Conservation (phyloP, 495 filamentous ascomycete genomes). For the Aspergillus steynii region DNA sequence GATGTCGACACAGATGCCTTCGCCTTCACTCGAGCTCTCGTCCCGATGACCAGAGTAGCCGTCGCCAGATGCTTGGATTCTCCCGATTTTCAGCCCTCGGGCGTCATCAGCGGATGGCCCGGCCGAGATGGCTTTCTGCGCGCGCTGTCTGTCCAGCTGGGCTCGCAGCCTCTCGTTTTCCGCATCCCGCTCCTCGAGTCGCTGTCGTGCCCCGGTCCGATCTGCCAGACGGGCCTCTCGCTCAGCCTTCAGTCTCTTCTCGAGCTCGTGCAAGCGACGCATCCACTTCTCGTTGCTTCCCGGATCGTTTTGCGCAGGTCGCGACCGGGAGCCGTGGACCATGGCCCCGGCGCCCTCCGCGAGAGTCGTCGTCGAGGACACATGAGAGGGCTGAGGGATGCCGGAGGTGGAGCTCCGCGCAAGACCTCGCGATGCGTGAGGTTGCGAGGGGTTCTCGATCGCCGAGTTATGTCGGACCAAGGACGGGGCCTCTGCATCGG, state of each 20-base stretch:
- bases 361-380: conserved; percentile 35
- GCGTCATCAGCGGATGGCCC: conserved; percentile 27
- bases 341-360: conserved; percentile 34
- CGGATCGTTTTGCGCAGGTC: conserved; percentile 26
- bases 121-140: conserved; percentile 37
- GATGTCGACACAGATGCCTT: conserved; percentile 47
- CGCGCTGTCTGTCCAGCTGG: conserved; percentile 66
- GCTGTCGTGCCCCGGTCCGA: conserved; percentile 75
- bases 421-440: conserved; percentile 27
- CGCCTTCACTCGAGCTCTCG: conserved; percentile 47
- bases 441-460: conserved; percentile 23
- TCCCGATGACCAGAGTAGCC: conserved; percentile 19
- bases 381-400: conserved; percentile 38
- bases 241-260: conserved; percentile 85
- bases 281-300: conserved; percentile 75
- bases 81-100: conserved; percentile 3
- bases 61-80: conserved; percentile 10
- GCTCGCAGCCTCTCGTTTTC: conserved; percentile 74
- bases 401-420: conserved; percentile 33
- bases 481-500: conserved; percentile 28
- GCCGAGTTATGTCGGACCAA: conserved; percentile 53
- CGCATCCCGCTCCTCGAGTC: conserved; percentile 77
- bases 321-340: conserved; percentile 33
- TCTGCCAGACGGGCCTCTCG: conserved; percentile 84
- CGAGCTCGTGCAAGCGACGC: conserved; percentile 79